These are phyloP conservation scores for Yarrowia divulgata DNA, from an alignment of 805 yeast genomes.

Conservation along the genomic window DNA sequence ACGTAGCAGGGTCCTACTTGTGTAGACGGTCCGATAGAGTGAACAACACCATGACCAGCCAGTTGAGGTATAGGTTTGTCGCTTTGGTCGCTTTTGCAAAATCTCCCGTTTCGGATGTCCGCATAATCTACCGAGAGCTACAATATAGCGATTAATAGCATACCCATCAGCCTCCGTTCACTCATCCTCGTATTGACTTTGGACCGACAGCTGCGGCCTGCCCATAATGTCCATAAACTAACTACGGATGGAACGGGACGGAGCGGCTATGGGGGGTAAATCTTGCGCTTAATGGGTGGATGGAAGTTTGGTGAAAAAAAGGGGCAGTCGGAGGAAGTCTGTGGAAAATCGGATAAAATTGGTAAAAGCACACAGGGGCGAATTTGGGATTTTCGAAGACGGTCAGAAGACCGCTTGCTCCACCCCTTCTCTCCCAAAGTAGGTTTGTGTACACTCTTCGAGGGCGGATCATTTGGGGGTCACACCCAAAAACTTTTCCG, in stretches of 20 bases:
- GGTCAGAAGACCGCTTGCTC: not conserved
- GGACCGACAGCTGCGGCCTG: not conserved
- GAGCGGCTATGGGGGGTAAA: slow-evolving; percentile 7
- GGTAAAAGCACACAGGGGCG: not conserved
- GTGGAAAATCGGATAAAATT: not conserved
- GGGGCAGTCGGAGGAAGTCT: too few relatives aligned
- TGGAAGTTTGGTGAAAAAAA: not conserved
- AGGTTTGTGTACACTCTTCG: not conserved
- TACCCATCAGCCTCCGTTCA: too few relatives aligned
- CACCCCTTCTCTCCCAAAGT: not conserved
- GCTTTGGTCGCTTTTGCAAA: too few relatives aligned
- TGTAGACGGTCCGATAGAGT: too few relatives aligned
- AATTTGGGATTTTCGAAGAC: too few relatives aligned
- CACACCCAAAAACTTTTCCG: not conserved
- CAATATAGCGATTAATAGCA: too few relatives aligned
- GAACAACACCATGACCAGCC: too few relatives aligned
- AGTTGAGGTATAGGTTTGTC: too few relatives aligned
- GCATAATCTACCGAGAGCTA: too few relatives aligned
- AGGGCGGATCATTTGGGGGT: slow-evolving; percentile 11
- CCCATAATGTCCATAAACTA: not conserved
- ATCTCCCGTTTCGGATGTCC: too few relatives aligned
- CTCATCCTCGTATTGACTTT: not conserved
- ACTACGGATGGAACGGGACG: not conserved
- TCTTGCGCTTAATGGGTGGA: not conserved
- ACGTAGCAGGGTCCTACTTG: not conserved